phyloP scores from a whole-genome alignment of 163 green algal genomes.

The Smithsoniella earleae region DNA sequence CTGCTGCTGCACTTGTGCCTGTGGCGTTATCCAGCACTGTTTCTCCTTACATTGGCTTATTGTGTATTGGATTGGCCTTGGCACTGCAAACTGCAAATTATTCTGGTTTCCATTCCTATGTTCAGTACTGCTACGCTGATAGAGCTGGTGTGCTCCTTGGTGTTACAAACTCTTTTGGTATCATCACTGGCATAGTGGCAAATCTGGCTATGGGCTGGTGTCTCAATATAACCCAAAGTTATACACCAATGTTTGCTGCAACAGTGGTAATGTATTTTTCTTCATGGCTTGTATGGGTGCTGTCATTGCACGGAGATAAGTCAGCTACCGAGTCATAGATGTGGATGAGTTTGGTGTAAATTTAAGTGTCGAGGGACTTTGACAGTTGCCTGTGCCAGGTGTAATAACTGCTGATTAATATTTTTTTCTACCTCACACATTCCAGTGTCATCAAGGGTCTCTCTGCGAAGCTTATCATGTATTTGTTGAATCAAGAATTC shows the following conservation, averaged over 20 bases:
- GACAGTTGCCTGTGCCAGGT: neutral
- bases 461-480: slow-evolving; percentile 3
- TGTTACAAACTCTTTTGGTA: slow-evolving; percentile 51
- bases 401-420: neutral
- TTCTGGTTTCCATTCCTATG: slow-evolving; percentile 36
- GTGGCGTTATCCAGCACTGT: slow-evolving; percentile 34
- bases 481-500: slow-evolving; percentile 5
- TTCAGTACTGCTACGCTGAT: slow-evolving; percentile 40
- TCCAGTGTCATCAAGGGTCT: slow-evolving; percentile 16
- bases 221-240: slow-evolving; percentile 37
- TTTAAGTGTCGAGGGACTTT: neutral
- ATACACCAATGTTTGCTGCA: slow-evolving; percentile 42
- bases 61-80: slow-evolving; percentile 33
- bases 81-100: slow-evolving; percentile 40
- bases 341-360: neutral
- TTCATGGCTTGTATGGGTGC: slow-evolving; percentile 33
- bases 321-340: neutral
- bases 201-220: slow-evolving; percentile 57
- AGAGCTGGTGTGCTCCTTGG: slow-evolving; percentile 46
- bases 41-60: neutral
- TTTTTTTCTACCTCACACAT: slow-evolving; percentile 12
- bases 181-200: slow-evolving; percentile 51
- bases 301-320: neutral
- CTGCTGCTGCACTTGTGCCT: slow-evolving; percentile 39
- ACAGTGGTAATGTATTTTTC: slow-evolving; percentile 38